Evolutionary conservation across 805 yeast genomes (phyloP).

Genomic region (Pachysolen tannophilus): DNA sequence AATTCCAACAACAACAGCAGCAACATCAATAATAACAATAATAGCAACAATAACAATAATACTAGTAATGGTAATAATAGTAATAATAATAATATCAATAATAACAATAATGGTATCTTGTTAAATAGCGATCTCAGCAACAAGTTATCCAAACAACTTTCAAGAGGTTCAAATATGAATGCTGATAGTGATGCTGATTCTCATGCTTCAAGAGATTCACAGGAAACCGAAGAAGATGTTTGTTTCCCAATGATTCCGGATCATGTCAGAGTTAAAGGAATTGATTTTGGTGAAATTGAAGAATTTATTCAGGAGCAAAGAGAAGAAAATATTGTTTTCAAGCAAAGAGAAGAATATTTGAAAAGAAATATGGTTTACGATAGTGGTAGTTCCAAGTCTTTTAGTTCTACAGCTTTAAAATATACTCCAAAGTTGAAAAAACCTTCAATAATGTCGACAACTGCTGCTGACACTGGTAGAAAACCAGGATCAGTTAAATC

Average conservation of each 20-base stretch:
- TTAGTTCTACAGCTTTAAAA: slow-evolving; percentile 47
- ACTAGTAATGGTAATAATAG: slow-evolving; percentile 18
- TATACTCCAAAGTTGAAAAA: slow-evolving; percentile 42
- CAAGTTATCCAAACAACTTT: slow-evolving; percentile 3
- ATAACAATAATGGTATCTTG: slow-evolving; percentile 6
- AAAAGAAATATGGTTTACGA: slow-evolving; percentile 11
- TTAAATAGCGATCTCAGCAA: not conserved
- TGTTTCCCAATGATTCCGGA: slow-evolving; percentile 88
- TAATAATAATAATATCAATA: slow-evolving; percentile 8
- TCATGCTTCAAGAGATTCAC: slow-evolving; percentile 69
- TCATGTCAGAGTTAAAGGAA: slow-evolving; percentile 45
- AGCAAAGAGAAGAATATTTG: slow-evolving; percentile 24
- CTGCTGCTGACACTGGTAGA: no score
- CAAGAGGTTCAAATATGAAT: slow-evolving; percentile 13
- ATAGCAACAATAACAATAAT: slow-evolving; percentile 1
- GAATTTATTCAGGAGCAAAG: slow-evolving; percentile 64
- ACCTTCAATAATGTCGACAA: not conserved
- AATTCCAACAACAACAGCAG: slow-evolving; percentile 9
- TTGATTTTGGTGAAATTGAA: slow-evolving; percentile 86
- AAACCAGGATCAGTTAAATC: not conserved
- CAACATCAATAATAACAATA: not conserved
- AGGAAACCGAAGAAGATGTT: slow-evolving; percentile 95
- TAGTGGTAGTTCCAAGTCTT: slow-evolving; percentile 28
- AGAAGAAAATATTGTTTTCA: slow-evolving; percentile 33
- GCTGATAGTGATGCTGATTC: slow-evolving; percentile 63